phyloP scores from a whole-genome alignment of 768 basidiomycete genomes.

The Hygrophoropsis aurantiaca region DNA sequence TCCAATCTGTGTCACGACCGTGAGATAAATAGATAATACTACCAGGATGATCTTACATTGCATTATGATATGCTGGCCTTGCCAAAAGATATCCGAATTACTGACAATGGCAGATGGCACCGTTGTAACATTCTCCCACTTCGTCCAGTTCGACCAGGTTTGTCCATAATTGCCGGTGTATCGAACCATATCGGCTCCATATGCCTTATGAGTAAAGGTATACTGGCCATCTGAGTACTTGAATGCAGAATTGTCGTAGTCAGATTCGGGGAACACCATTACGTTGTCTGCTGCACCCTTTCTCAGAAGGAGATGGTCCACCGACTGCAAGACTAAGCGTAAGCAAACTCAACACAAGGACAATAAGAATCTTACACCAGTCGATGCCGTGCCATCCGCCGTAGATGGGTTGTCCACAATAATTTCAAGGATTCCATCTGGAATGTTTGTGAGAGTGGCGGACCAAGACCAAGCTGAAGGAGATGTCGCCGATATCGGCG shows the following conservation, averaged over 20 bases:
- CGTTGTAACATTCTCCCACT: conserved; percentile 72
- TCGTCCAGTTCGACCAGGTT: conserved; percentile 79
- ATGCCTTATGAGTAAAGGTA: conserved; percentile 77
- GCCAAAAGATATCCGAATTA: conserved; percentile 59
- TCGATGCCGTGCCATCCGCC: conserved; percentile 39
- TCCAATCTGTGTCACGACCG: conserved; percentile 66
- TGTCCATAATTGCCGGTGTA: conserved; percentile 86
- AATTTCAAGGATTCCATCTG: conserved; percentile 82
- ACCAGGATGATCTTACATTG: conserved; percentile 60
- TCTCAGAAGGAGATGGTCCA: conserved; percentile 77
- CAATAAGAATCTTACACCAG: conserved; percentile 46
- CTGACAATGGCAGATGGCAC: conserved; percentile 61
- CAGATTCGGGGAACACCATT: conserved; percentile 83
- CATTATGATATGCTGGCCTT: conserved; percentile 81
- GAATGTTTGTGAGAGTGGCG: conserved; percentile 69
- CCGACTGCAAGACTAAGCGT: conserved; percentile 38
- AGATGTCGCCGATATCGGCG: conserved; percentile 52
- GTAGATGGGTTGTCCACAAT: conserved; percentile 58
- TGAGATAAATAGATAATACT: neutral
- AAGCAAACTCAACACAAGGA: conserved; percentile 1
- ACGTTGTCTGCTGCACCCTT: conserved; percentile 76
- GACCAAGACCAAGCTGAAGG: conserved; percentile 72
- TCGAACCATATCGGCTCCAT: conserved; percentile 84
- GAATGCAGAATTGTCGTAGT: conserved; percentile 69
- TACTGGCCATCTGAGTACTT: conserved; percentile 61